These are phyloP conservation scores for Neoscytalidium dimidiatum DNA, from an alignment of 2,329 filamentous ascomycete species.

Conservation along the genomic window DNA sequence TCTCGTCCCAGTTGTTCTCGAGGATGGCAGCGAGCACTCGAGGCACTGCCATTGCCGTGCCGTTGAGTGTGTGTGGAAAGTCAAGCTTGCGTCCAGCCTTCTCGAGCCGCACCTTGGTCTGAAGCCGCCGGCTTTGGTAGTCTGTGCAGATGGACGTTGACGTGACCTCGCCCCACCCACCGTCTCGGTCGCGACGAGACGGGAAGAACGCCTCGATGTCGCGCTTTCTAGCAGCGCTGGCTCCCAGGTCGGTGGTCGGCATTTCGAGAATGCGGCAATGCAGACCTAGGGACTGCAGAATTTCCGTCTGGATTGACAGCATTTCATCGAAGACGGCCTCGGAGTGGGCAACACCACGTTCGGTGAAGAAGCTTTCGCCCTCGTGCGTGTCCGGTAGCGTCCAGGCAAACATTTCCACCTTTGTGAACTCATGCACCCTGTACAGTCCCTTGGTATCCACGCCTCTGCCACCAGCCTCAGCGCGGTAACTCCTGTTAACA, in stretches of 20 bases:
- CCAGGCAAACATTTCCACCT: slow-evolving; percentile 98
- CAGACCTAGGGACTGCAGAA: slow-evolving; percentile 74
- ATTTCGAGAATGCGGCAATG: slow-evolving; percentile 91
- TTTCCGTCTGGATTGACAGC: slow-evolving; percentile 81
- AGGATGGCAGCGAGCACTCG: slow-evolving; percentile 84
- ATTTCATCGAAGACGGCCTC: slow-evolving; percentile 78
- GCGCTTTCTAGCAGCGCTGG: slow-evolving; percentile 80
- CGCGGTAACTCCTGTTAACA: slow-evolving; percentile 89
- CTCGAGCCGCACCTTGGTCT: slow-evolving; percentile 66
- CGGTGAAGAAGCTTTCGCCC: slow-evolving; percentile 34
- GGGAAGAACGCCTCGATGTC: slow-evolving; percentile 97
- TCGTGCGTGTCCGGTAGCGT: slow-evolving; percentile 57
- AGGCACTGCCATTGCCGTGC: slow-evolving; percentile 89
- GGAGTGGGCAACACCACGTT: slow-evolving; percentile 26
- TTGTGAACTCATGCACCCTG: slow-evolving; percentile 97
- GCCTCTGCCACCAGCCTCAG: slow-evolving; percentile 88
- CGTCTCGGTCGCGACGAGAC: slow-evolving; percentile 64
- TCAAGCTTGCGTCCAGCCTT: slow-evolving; percentile 53
- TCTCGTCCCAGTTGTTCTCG: slow-evolving; percentile 86
- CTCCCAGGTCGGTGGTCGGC: slow-evolving; percentile 85
- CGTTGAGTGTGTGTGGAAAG: slow-evolving; percentile 91
- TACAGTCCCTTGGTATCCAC: slow-evolving; percentile 93
- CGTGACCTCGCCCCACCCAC: slow-evolving; percentile 91
- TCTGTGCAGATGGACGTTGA: slow-evolving; percentile 90
- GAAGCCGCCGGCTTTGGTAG: slow-evolving; percentile 84